phyloP scores from a whole-genome alignment of 116 monocot genomes.

The Iris pallida region DNA sequence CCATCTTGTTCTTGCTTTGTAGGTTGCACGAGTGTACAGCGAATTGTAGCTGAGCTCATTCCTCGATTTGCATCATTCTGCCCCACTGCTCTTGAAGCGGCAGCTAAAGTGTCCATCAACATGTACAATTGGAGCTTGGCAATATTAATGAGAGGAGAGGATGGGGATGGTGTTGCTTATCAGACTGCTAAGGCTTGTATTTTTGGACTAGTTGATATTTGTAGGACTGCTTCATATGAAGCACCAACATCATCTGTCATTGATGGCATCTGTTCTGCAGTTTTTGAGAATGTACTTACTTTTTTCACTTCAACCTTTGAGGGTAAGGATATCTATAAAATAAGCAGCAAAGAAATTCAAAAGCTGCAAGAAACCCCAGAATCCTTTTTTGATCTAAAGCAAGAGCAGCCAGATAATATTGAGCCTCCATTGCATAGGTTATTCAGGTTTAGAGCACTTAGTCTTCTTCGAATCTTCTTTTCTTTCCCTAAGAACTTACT shows the following conservation, averaged over 20 bases:
- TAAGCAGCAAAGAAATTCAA: constrained; percentile 29
- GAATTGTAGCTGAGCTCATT: constrained; percentile 81
- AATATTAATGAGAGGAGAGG: constrained; percentile 70
- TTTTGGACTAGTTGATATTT: constrained; percentile 84
- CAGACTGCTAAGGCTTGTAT: constrained; percentile 81
- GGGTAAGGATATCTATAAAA: constrained; percentile 58
- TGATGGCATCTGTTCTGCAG: constrained; percentile 66
- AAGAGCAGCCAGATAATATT: constrained; percentile 33
- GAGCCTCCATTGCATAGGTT: constrained; percentile 38
- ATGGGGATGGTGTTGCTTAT: constrained; percentile 72
- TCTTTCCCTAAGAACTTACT: constrained; percentile 66
- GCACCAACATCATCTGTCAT: constrained; percentile 77
- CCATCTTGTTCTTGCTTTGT: constrained; percentile 4
- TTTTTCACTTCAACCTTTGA: constrained; percentile 77
- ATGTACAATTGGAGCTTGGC: constrained; percentile 89
- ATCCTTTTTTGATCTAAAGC: constrained; percentile 53
- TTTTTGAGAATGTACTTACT: constrained; percentile 61
- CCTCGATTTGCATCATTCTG: constrained; percentile 81
- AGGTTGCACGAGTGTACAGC: constrained; percentile 88
- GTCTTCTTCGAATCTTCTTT: constrained; percentile 69
- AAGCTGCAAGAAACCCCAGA: constrained; percentile 64
- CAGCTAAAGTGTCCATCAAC: constrained; percentile 70
- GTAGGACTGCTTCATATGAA: constrained; percentile 69
- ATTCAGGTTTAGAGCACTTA: constrained; percentile 59
- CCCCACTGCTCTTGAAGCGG: constrained; percentile 94